Evolutionary conservation across 2,329 filamentous ascomycete species (phyloP).

Genomic region (Colletotrichum navitas): DNA sequence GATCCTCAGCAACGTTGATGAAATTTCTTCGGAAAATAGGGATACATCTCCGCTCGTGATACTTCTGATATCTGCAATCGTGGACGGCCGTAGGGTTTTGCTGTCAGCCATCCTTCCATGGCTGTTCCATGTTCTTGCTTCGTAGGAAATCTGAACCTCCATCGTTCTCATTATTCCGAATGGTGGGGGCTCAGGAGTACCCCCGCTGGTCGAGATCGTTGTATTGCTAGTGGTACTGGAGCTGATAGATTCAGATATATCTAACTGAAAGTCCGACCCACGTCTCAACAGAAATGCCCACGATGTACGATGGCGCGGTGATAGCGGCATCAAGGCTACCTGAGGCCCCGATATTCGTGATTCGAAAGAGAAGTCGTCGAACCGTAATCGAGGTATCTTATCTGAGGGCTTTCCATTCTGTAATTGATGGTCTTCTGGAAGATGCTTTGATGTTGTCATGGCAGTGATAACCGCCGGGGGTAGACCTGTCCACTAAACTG

Average conservation of each 20-base stretch:
- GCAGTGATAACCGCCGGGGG: background rate
- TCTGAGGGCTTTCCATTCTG: background rate
- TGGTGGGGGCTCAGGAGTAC: slow-evolving; percentile 1
- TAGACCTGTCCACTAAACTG: background rate
- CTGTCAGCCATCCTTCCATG: slow-evolving; percentile 5
- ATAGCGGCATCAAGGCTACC: background rate
- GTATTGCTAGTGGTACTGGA: background rate
- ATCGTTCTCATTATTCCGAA: slow-evolving; percentile 39
- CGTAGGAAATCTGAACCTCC: slow-evolving; percentile 35
- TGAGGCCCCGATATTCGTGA: slow-evolving; percentile 30
- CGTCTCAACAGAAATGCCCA: slow-evolving; percentile 24
- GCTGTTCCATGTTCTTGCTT: slow-evolving; percentile 18
- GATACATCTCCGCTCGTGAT: background rate
- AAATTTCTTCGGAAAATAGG: background rate
- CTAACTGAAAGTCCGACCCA: background rate
- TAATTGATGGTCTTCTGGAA: background rate
- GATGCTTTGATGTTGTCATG: slow-evolving; percentile 8
- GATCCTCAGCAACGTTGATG: background rate
- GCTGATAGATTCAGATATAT: background rate
- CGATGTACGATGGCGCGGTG: background rate
- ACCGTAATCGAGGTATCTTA: slow-evolving; percentile 29
- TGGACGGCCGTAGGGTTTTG: slow-evolving; percentile 3
- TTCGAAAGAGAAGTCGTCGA: slow-evolving; percentile 36
- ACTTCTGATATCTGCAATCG: slow-evolving; percentile 21
- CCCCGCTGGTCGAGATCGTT: background rate